These are phyloP conservation scores for Saturnispora bothae DNA, from an alignment of 805 yeast species.

Conservation along the genomic window DNA sequence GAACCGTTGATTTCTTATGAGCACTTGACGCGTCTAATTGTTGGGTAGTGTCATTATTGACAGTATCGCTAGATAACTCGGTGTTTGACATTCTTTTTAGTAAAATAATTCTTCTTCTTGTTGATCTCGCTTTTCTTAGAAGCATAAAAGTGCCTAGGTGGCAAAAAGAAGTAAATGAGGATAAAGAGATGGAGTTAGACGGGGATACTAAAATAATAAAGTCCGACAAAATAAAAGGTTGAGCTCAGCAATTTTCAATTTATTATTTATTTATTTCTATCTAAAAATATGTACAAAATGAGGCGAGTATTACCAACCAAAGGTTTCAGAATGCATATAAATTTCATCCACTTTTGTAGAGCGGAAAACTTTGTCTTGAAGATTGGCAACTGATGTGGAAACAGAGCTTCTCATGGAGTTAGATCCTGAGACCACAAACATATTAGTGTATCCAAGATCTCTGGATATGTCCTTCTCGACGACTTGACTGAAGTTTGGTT, in stretches of 20 bases:
- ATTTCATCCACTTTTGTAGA: slow-evolving; percentile 30
- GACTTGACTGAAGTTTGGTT: slow-evolving; percentile 12
- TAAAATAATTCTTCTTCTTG: not conserved
- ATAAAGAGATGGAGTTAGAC: not conserved
- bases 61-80: not conserved
- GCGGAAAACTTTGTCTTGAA: slow-evolving; percentile 29
- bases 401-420: slow-evolving; percentile 29
- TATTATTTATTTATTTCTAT: not conserved
- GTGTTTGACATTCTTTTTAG: not conserved
- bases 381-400: slow-evolving; percentile 30
- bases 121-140: not conserved
- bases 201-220: not conserved
- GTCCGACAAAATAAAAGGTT: not conserved
- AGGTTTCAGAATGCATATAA: slow-evolving; percentile 41
- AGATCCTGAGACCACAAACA: slow-evolving; percentile 39
- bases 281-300: not conserved
- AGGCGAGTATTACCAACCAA: slow-evolving; percentile 29
- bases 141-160: not conserved
- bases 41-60: not conserved
- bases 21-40: slow-evolving; percentile 4
- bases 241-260: too few species aligned
- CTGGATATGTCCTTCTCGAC: slow-evolving; percentile 20
- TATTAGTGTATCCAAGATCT: slow-evolving; percentile 25
- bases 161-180: not conserved
- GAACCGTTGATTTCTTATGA: slow-evolving; percentile 50